Evolutionary conservation across 1,284 basidiomycete genomes (phyloP), one percentile per base, ranked within the genome.

Genomic region (Polyporus tsugae): DNA sequence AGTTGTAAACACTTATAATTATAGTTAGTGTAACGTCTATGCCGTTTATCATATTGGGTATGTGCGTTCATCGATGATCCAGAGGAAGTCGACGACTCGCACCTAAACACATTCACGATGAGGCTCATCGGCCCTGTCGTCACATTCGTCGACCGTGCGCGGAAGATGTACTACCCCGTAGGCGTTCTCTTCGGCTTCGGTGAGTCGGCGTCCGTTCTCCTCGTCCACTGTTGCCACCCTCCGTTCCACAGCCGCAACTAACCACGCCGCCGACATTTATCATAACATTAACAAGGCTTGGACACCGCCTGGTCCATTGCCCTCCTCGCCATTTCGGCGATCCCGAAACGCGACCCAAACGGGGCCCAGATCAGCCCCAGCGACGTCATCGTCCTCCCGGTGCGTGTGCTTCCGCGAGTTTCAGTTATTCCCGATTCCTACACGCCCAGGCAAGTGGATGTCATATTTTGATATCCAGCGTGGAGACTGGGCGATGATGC

Each of bases 141-240:
- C 63, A 90, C 85, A 11, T 93, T 94, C 70, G 94, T 96, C 10
- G 86, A 96, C 78, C 83, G 85, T 46, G 93, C 94, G 2, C 96
- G 94, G 94, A 96, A 96, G 90, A 92, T 96, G 91, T 96, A 95
- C 75, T n/a, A n/a, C n/a, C 93, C 93, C 1, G 91, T 96, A n/a
- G 95, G 95, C 2, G 81, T 96, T 0, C 84, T 96, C 0, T 96
- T 96, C 73, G 95, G 95, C 6, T 87, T 96, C 63, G 93, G 92
- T 91, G 72, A 74, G 82, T 75, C 19, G 46, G 10, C 4, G 13
- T 39, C 4, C 9, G 11, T 39, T 39, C 41, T 29, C 36, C 33
- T 5, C n/a, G n/a, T n/a, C n/a, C n/a, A 35, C 17, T 4, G 46
- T 35, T 39, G n/a, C n/a, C n/a, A n/a, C n/a, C n/a, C n/a, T n/a